A percentile compares a stretch with the other conserved stretches of the same genome.
phyloP scores from a whole-genome alignment of 108 stramenopile genomes.

The Pelagomonas calceolata region DNA sequence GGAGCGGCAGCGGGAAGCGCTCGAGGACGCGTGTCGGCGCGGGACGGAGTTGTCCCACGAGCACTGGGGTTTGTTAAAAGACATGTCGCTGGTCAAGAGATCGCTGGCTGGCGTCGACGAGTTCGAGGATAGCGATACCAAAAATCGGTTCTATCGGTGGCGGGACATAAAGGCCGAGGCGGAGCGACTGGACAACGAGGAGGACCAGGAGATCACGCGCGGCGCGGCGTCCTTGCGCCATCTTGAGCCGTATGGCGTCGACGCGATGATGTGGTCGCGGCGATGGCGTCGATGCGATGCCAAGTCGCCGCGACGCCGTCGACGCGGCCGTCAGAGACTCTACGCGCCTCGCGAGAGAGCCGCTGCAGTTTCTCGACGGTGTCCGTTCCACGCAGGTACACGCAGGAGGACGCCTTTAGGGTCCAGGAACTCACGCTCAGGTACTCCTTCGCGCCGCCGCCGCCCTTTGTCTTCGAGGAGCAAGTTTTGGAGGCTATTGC shows the following conservation, averaged over 20 bases:
- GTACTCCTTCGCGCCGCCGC: background rate
- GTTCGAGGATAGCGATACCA: conserved; percentile 10
- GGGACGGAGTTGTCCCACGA: background rate
- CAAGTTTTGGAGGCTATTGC: background rate
- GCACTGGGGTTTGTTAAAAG: conserved; percentile 2
- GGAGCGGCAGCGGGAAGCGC: background rate
- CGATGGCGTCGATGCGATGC: too few relatives aligned
- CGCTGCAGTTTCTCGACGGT: background rate
- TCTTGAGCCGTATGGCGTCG: too few relatives aligned
- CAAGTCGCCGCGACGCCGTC: too few relatives aligned
- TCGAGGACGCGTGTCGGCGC: background rate
- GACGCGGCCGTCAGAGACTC: too few relatives aligned
- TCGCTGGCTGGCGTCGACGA: conserved; percentile 1
- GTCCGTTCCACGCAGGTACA: too few relatives aligned
- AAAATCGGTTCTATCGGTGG: conserved; percentile 9
- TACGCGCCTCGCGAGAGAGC: too few relatives aligned
- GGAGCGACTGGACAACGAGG: background rate
- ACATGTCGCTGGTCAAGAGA: background rate
- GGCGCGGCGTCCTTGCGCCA: too few relatives aligned
- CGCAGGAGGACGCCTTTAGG: too few relatives aligned
- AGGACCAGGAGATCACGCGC: too few relatives aligned
- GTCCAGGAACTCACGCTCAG: background rate
- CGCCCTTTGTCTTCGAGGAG: background rate
- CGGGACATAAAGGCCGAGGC: background rate
- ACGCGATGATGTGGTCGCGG: too few relatives aligned